phyloP scores from a whole-genome alignment of 805 yeast species.

The Starmerella sp. region DNA sequence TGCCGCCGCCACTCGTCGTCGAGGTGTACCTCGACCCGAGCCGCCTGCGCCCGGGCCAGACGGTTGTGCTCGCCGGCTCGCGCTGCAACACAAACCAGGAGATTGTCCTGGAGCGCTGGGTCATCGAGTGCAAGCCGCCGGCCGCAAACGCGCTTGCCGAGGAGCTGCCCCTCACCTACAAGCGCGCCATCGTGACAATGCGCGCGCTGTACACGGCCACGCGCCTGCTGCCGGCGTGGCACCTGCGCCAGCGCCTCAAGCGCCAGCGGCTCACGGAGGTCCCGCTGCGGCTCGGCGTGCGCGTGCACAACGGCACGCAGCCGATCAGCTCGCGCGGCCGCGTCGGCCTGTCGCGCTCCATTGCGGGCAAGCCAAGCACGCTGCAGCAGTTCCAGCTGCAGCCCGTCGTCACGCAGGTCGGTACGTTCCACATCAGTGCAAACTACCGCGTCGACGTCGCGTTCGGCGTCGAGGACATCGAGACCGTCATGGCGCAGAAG shows the following conservation, averaged over 20 bases:
- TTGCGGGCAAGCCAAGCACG: constrained; percentile 42
- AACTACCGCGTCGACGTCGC: constrained; percentile 64
- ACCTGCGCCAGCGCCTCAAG: constrained; percentile 39
- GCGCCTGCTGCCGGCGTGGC: constrained; percentile 61
- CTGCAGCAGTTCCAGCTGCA: constrained; percentile 51
- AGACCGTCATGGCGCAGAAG: constrained; percentile 49
- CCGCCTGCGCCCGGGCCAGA: constrained; percentile 43
- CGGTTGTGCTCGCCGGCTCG: constrained; percentile 47
- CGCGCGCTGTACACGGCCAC: constrained; percentile 59
- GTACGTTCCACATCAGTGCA: constrained; percentile 61
- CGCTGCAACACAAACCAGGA: constrained; percentile 47
- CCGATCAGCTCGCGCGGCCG: constrained; percentile 75
- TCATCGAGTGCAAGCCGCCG: constrained; percentile 58
- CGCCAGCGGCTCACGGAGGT: constrained; percentile 32
- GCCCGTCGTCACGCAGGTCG: constrained; percentile 66
- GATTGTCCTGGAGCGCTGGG: constrained; percentile 91
- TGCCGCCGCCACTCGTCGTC: constrained; percentile 70
- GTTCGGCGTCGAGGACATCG: constrained; percentile 58
- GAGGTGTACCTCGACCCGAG: constrained; percentile 71
- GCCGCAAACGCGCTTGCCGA: constrained; percentile 12
- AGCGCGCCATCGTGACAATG: constrained; percentile 60
- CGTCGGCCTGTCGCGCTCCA: constrained; percentile 66
- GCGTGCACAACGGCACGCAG: constrained; percentile 60
- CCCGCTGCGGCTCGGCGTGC: constrained; percentile 43
- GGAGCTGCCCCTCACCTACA: constrained; percentile 60